Evolutionary conservation across 148 eudicot genomes (phyloP).

Genomic region (Diospyros lotus): DNA sequence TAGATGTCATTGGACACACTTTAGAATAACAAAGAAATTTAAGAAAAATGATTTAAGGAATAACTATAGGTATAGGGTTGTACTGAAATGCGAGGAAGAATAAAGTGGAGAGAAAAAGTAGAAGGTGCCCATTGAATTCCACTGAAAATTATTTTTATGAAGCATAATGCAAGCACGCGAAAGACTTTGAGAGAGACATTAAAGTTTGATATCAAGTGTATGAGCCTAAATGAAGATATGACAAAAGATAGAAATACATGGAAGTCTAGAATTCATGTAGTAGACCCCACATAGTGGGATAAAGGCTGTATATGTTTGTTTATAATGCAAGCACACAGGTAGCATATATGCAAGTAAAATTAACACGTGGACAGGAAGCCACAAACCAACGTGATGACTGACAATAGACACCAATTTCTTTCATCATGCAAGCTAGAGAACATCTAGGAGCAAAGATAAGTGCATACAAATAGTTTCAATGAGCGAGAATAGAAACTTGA

Average conservation of each 20-base stretch:
- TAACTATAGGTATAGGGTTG: neutral
- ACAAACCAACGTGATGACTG: neutral
- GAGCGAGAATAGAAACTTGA: neutral
- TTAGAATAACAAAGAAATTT: neutral
- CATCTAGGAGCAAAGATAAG: neutral
- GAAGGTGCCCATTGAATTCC: neutral
- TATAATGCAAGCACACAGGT: neutral
- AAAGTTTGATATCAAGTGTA: too few species aligned
- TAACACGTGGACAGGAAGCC: neutral
- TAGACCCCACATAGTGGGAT: too few species aligned
- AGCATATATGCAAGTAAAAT: neutral
- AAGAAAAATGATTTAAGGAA: neutral
- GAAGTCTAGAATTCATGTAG: too few species aligned
- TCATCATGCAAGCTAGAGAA: neutral
- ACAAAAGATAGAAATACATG: too few species aligned
- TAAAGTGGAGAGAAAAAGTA: neutral
- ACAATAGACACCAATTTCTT: neutral
- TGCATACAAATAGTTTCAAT: neutral
- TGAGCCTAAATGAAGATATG: too few species aligned
- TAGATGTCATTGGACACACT: neutral
- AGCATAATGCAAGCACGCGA: neutral
- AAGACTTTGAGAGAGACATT: too few species aligned
- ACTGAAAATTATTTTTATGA: neutral
- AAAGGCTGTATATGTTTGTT: too few species aligned
- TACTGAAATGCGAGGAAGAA: neutral